Conservation (phyloP, 2,329 filamentous ascomycete species). For the Epichloe hybrida region DNA sequence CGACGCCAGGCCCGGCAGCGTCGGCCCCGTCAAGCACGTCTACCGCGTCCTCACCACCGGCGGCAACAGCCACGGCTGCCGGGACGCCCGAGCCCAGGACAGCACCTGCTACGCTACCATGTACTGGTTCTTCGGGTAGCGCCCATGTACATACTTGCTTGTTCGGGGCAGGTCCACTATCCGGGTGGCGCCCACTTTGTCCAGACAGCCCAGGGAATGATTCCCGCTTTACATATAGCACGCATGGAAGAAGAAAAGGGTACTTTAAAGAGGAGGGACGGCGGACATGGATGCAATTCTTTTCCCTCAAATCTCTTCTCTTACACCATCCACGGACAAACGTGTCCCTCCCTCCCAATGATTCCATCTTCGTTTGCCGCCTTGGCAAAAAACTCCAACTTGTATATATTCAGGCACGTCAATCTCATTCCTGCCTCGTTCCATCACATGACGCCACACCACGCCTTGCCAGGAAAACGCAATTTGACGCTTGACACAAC, state of each 20-base stretch:
- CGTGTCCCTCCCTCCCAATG: not conserved
- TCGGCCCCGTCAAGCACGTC: slow-evolving; percentile 24
- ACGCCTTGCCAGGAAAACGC: not conserved
- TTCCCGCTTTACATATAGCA: no score
- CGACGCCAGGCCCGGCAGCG: slow-evolving; percentile 24
- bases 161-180: no score
- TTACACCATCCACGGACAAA: not conserved
- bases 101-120: slow-evolving; percentile 43
- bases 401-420: not conserved
- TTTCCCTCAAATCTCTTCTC: not conserved
- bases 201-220: no score
- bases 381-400: not conserved
- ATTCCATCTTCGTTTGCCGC: not conserved
- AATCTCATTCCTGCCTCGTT: no score
- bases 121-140: slow-evolving; percentile 39
- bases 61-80: slow-evolving; percentile 32
- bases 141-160: no score
- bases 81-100: slow-evolving; percentile 22
- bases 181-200: no score
- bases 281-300: not conserved
- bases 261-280: no score
- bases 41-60: slow-evolving; percentile 44
- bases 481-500: not conserved
- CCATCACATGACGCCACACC: no score
- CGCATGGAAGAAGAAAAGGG: no score